Conservation (phyloP, 1,284 basidiomycete genomes). For the Rhodotorula sp. region DNA sequence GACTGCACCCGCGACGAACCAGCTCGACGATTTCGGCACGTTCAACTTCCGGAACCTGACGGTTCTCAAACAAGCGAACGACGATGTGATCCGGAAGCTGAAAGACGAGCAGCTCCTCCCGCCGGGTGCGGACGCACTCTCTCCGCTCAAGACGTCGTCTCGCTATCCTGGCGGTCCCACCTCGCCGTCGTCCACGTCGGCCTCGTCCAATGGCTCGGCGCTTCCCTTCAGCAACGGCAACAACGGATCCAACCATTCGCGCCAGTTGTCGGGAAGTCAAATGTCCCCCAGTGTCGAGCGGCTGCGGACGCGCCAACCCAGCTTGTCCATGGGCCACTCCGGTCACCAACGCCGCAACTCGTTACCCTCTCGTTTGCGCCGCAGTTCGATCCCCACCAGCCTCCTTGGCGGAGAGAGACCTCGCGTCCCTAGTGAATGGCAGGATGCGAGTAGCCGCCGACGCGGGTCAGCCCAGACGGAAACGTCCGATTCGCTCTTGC, state of each 20-base stretch:
- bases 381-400: slow-evolving; percentile 33
- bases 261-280: slow-evolving; percentile 50
- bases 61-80: slow-evolving; percentile 95
- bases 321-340: slow-evolving; percentile 10
- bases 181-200: slow-evolving; percentile 32
- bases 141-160: slow-evolving; percentile 10
- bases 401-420: slow-evolving; percentile 3
- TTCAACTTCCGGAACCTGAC: slow-evolving; percentile 99
- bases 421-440: background rate
- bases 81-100: slow-evolving; percentile 94
- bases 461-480: slow-evolving; percentile 22
- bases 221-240: slow-evolving; percentile 6
- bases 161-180: slow-evolving; percentile 19
- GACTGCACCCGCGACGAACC: slow-evolving; percentile 8
- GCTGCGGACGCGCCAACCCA: slow-evolving; percentile 59
- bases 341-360: slow-evolving; percentile 40
- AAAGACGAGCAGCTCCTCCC: slow-evolving; percentile 51
- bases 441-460: slow-evolving; percentile 1
- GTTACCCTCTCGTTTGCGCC: slow-evolving; percentile 40
- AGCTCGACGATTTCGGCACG: slow-evolving; percentile 80
- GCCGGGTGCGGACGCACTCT: slow-evolving; percentile 2
- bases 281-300: slow-evolving; percentile 66
- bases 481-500: slow-evolving; percentile 19
- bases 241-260: slow-evolving; percentile 21
- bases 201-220: slow-evolving; percentile 40